Evolutionary conservation across 371 early-diverging fungal species (phyloP), one percentile per base, ranked within the genome.

Genomic region (Mucor circinelloides): DNA sequence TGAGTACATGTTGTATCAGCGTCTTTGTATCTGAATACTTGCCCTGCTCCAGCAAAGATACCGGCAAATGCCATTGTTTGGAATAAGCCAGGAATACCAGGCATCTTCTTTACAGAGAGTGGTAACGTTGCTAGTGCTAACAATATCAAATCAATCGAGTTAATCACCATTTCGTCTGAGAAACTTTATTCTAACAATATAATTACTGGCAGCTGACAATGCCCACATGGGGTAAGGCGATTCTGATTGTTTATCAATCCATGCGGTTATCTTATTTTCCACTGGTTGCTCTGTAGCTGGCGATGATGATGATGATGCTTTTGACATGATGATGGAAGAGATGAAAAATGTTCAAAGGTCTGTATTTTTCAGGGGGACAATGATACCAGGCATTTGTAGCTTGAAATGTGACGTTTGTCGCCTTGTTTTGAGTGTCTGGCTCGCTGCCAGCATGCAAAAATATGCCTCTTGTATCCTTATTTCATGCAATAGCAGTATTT

Each of bases 1-100:
- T 52, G 3, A 46, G 27, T 27, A 13, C 27, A 52, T 13, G 13
- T 23, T 27, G 23, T 6, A 52, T 32, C 31, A 50, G 25, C 15
- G 13, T 4, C 17, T 28, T 21, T 13, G 19, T 27, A n/a, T 28
- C 15, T 60, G 17, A 31, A 21, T 42, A 36, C 44, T 75, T 75
- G 78, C 82, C 83, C 83, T 40, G 83, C 80, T 40, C 83, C 83
- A 8, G 73, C 81, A 71, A 77, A 83, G 12, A 83, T 79, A 19
- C 65, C 74, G 21, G 71, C 64, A 68, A 83, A 83, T 42, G 74
- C 76, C 60, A 79, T 66, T 4, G 78, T 70, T 67, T 79, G 77
- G 17, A 83, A 63, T 31, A 77, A 56, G 19, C 79, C 76, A 19
- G 83, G 83, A 52, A 83, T 66, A 34, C 83, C 83, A 25, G 81